phyloP scores from a whole-genome alignment of 495 filamentous ascomycete species.

The Xylaria palmicola region DNA sequence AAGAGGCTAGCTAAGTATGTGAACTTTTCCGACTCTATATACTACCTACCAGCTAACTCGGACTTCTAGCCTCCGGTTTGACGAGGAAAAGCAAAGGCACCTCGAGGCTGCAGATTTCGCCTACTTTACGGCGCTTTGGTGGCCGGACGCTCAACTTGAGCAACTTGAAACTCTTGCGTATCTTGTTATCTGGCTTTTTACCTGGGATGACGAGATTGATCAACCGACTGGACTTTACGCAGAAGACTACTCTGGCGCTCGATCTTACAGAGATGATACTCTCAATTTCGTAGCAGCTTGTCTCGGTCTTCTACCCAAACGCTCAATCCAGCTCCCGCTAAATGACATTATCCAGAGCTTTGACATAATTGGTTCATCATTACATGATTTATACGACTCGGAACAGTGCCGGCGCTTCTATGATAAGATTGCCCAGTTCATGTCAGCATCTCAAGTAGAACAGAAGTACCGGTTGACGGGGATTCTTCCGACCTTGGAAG shows the following conservation, averaged over 20 bases:
- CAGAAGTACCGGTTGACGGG: conserved; percentile 21
- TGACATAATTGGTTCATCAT: conserved; percentile 8
- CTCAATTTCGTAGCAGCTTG: background rate
- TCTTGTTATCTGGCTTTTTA: conserved; percentile 35
- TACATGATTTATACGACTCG: conserved; percentile 2
- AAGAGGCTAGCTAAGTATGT: too few relatives aligned
- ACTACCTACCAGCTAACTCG: background rate
- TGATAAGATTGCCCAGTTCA: conserved; percentile 30
- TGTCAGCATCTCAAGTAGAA: conserved; percentile 31
- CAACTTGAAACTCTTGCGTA: conserved; percentile 26
- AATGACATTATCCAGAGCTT: conserved; percentile 22
- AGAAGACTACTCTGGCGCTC: background rate
- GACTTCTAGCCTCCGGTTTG: conserved; percentile 1
- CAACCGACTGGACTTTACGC: conserved; percentile 7
- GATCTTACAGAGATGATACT: conserved; percentile 5
- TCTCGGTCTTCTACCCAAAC: background rate
- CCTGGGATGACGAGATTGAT: conserved; percentile 35
- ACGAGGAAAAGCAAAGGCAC: background rate
- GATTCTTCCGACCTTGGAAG: conserved; percentile 24
- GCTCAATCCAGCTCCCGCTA: background rate
- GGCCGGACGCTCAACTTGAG: conserved; percentile 24
- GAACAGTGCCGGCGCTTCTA: conserved; percentile 23
- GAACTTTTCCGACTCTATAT: too few relatives aligned
- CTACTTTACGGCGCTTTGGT: conserved; percentile 26
- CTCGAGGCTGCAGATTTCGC: conserved; percentile 22